Conservation (phyloP, 139 green algal species). For the Cymbomonas tetramitiformis region DNA sequence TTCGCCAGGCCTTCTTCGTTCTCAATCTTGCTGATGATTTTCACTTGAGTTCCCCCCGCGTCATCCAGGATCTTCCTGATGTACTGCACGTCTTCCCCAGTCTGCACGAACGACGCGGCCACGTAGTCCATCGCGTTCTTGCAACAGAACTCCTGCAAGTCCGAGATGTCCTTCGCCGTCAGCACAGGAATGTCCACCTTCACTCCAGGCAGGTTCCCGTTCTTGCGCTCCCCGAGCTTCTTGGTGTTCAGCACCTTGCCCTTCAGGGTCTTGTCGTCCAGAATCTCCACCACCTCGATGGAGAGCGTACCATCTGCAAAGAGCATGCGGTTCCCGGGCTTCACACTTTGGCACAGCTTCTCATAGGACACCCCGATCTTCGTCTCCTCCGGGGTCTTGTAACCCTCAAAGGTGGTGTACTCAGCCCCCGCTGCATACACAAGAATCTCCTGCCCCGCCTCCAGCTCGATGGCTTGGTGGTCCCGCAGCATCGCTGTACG, state of each 20-base stretch:
- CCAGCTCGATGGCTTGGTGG: conserved; percentile 20
- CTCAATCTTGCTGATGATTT: conserved; percentile 68
- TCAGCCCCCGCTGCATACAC: conserved; percentile 30
- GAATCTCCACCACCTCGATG: conserved; percentile 12
- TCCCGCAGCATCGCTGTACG: conserved; percentile 39
- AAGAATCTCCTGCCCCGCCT: conserved; percentile 29
- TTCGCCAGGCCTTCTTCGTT: conserved; percentile 46
- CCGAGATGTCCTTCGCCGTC: conserved; percentile 30
- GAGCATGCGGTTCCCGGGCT: conserved; percentile 40
- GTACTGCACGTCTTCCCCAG: conserved; percentile 36
- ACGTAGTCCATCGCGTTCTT: conserved; percentile 36
- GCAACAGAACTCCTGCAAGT: conserved; percentile 34
- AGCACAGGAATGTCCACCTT: conserved; percentile 32
- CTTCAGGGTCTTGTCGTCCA: conserved; percentile 5
- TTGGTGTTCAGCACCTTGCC: conserved; percentile 11
- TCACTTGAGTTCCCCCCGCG: conserved; percentile 33
- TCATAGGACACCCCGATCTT: conserved; percentile 31
- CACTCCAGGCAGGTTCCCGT: conserved; percentile 34
- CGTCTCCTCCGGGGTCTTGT: conserved; percentile 22
- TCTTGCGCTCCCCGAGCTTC: conserved; percentile 23
- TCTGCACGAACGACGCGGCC: conserved; percentile 45
- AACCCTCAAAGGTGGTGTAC: conserved; percentile 30
- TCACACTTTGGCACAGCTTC: conserved; percentile 36
- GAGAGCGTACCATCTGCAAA: conserved; percentile 43
- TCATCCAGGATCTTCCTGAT: conserved; percentile 43